Percentiles rank a stretch among this genome's conserved stretches.
Conservation (phyloP, 2,329 filamentous ascomycete species). For the Stachybotrys echinatus region DNA sequence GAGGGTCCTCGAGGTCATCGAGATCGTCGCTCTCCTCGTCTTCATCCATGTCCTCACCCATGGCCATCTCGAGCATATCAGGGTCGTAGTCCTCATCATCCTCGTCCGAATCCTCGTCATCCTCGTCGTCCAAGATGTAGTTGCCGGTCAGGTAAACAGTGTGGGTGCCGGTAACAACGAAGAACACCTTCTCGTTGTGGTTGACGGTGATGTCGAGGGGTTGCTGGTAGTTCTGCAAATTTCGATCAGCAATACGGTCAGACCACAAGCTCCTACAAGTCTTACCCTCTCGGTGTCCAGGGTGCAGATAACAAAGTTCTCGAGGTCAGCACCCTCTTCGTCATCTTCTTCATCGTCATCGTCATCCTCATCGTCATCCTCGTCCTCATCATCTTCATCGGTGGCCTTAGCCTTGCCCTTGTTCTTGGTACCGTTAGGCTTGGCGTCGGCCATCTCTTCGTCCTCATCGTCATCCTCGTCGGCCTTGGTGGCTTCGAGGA, state of each 20-base stretch:
- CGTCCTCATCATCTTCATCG: slow-evolving; percentile 52
- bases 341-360: slow-evolving; percentile 61
- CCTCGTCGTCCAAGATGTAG: slow-evolving; percentile 74
- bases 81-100: slow-evolving; percentile 78
- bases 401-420: slow-evolving; percentile 69
- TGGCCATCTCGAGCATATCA: slow-evolving; percentile 70
- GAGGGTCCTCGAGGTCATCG: slow-evolving; percentile 71
- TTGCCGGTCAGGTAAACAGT: slow-evolving; percentile 91
- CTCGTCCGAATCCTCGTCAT: slow-evolving; percentile 58
- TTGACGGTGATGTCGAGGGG: slow-evolving; percentile 86
- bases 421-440: slow-evolving; percentile 51
- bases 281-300: slow-evolving; percentile 84
- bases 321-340: slow-evolving; percentile 61
- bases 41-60: slow-evolving; percentile 66
- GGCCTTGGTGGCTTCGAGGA: slow-evolving; percentile 62
- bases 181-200: slow-evolving; percentile 86
- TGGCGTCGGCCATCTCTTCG: slow-evolving; percentile 71
- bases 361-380: slow-evolving; percentile 48
- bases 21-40: slow-evolving; percentile 69
- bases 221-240: slow-evolving; percentile 81
- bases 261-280: slow-evolving; percentile 1
- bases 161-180: slow-evolving; percentile 86
- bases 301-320: slow-evolving; percentile 93
- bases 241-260: slow-evolving; percentile 16
- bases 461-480: slow-evolving; percentile 51